Conservation (phyloP, 2,329 filamentous ascomycete species). For the Colletotrichum destructivum region DNA sequence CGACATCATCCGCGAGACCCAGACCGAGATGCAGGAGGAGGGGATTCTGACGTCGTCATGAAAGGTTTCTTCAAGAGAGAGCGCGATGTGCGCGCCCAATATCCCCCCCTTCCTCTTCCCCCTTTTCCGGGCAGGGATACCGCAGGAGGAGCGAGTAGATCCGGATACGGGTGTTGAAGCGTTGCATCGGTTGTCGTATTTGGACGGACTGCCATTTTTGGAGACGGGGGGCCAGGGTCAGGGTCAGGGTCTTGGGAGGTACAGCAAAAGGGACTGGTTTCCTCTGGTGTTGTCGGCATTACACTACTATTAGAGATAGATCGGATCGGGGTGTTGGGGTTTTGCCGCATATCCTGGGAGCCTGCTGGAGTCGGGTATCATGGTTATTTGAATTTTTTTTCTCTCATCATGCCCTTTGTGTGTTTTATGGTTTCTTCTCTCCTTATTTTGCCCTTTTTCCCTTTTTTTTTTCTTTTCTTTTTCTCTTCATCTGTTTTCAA, state of each 20-base stretch:
- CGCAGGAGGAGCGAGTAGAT: not conserved
- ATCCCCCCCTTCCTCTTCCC: too few species aligned
- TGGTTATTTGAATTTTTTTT: constrained; percentile 27
- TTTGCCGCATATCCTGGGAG: constrained; percentile 27
- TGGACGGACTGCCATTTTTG: constrained; percentile 7
- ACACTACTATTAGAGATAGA: constrained; percentile 34
- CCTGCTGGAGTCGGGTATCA: constrained; percentile 39
- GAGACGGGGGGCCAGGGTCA: not conserved
- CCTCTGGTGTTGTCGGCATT: not conserved
- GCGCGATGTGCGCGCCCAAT: not conserved
- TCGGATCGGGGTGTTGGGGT: constrained; percentile 4
- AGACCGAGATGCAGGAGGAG: constrained; percentile 39
- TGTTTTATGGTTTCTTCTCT: constrained; percentile 8
- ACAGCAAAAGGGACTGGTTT: constrained; percentile 18
- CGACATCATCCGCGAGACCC: constrained; percentile 57
- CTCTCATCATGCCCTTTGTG: not conserved
- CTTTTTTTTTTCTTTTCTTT: not conserved
- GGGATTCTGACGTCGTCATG: constrained; percentile 39
- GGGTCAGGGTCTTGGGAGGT: not conserved
- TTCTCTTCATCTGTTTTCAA: constrained; percentile 4
- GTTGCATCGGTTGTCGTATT: constrained; percentile 18
- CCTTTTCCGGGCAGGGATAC: not conserved
- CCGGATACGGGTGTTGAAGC: constrained; percentile 1
- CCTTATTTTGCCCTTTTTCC: too few species aligned
- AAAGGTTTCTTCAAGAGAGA: not conserved